A percentile compares a stretch with the other conserved stretches of the same genome.
Evolutionary conservation across 768 basidiomycete species (phyloP).

Genomic region (Lactifluus piperatus): DNA sequence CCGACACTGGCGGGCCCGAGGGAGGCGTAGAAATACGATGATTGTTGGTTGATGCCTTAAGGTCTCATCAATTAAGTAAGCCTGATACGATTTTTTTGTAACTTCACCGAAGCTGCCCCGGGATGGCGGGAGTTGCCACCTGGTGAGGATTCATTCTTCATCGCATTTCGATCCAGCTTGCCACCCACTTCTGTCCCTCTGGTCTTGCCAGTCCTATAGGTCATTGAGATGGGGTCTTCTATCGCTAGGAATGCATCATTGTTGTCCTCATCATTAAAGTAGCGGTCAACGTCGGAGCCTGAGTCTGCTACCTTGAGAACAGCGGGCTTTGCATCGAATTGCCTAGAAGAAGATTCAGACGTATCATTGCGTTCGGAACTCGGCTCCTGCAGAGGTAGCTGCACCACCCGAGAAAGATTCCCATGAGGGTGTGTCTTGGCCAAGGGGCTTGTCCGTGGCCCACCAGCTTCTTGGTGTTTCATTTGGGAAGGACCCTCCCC

Average conservation of each 20-base stretch:
- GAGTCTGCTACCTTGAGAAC: not conserved
- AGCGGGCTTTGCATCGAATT: not conserved
- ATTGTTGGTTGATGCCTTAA: not conserved
- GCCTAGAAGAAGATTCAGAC: not conserved
- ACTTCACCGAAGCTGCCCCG: not conserved
- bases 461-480: not conserved
- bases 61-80: not conserved
- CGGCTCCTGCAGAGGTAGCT: not conserved
- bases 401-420: not conserved
- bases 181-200: not conserved
- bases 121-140: not conserved
- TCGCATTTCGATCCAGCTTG: not conserved
- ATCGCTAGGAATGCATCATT: constrained; percentile 3
- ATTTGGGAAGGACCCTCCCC: not conserved
- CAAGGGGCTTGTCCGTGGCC: not conserved
- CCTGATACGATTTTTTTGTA: not conserved
- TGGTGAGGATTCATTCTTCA: not conserved
- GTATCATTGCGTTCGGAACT: not conserved
- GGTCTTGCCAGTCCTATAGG: not conserved
- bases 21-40: not conserved
- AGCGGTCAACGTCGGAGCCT: constrained; percentile 16
- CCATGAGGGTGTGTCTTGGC: not conserved
- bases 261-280: constrained; percentile 20
- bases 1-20: not conserved
- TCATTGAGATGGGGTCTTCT: not conserved